Base-by-base conservation (phyloP, 139 green algal species). In the Eudorina sp. region DNA sequence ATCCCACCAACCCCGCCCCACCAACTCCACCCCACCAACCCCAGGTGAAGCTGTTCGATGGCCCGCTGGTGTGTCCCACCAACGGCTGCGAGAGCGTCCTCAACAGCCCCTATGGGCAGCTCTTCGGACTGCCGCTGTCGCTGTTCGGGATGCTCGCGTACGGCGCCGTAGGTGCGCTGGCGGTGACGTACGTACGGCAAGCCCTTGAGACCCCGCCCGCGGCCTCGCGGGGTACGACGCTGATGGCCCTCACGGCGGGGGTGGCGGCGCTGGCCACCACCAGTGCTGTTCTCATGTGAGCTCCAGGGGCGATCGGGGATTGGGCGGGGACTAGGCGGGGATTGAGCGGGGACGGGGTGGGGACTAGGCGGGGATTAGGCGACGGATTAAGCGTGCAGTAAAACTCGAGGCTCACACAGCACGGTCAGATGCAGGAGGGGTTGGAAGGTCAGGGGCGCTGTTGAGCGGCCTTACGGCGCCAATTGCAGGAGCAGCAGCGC, bases 41-140 rank as follows among this genome's bases (percentile, higher is more conserved):
- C n/a, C 91, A 94, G 92, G 89, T 87, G 36, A 98, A 98, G 92
- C 90, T 98, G 13, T 80, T 91, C 2, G 83, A 90, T 25, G 77
- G 75, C 0, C 11, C 86, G 7, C 91, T 97, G 4, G 91, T 91
- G 0, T 99, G 97, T 85, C 94, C 95, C 34, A 89, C 94, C 23
- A 86, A 83, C 25, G 94, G 92, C 64, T 98, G 96, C 83, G 92
- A 93, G 29, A 91, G 93, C 45, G 93, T 98, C 29, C 93, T 99
- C 0, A 94, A 64, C 86, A 96, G 90, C 78, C 72, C 85, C 21
- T 99, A 97, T 72, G 93, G 92, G 25, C 81, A 83, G 45, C 90
- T 98, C 4, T 96, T 96, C 72, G 95, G 95, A 23, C 27, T 96
- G 36, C 97, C 97, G 29, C 91, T 99, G 69, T 86, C 96, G 0